Conservation (phyloP, 768 basidiomycete species). For the Pulveroboletus frians region DNA sequence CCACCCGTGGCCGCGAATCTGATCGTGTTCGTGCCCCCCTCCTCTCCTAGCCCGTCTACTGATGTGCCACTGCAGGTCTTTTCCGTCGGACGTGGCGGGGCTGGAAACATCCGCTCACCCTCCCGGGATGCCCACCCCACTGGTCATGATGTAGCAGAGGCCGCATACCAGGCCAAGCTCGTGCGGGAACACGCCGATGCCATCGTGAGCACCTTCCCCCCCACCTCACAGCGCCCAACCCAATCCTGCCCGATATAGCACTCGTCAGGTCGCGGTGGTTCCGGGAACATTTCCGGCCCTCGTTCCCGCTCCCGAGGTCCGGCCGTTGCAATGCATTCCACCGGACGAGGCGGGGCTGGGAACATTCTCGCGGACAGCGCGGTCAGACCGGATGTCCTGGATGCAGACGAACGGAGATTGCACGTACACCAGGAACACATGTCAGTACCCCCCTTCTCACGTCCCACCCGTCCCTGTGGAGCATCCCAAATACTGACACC, state of each 20-base stretch:
- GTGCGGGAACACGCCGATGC: conserved; percentile 27
- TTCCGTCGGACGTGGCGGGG: conserved; percentile 74
- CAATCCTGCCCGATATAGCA: conserved; percentile 30
- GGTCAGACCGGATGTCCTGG: conserved; percentile 20
- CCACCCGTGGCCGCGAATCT: conserved; percentile 55
- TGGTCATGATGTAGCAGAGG: conserved; percentile 22
- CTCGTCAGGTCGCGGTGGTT: conserved; percentile 62
- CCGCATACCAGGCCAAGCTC: conserved; percentile 21
- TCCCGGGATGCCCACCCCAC: conserved; percentile 48
- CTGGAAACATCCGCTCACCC: conserved; percentile 79
- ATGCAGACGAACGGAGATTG: conserved; percentile 33
- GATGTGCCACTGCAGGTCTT: conserved; percentile 18
- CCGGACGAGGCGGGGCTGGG: conserved; percentile 61
- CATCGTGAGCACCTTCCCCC: conserved; percentile 30
- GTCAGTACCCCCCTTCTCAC: conserved; percentile 32
- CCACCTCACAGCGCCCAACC: not conserved
- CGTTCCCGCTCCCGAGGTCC: conserved; percentile 47
- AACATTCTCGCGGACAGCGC: conserved; percentile 41
- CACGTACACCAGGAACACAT: conserved; percentile 31
- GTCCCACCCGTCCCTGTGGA: not conserved
- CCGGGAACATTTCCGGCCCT: conserved; percentile 53
- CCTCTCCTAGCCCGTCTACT: not conserved
- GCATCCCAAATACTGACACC: not conserved
- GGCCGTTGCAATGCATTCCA: conserved; percentile 36
- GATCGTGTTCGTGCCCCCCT: conserved; percentile 30